Evolutionary conservation across 208 protist genomes (phyloP).

Genomic region (Trypanosoma congolense): DNA sequence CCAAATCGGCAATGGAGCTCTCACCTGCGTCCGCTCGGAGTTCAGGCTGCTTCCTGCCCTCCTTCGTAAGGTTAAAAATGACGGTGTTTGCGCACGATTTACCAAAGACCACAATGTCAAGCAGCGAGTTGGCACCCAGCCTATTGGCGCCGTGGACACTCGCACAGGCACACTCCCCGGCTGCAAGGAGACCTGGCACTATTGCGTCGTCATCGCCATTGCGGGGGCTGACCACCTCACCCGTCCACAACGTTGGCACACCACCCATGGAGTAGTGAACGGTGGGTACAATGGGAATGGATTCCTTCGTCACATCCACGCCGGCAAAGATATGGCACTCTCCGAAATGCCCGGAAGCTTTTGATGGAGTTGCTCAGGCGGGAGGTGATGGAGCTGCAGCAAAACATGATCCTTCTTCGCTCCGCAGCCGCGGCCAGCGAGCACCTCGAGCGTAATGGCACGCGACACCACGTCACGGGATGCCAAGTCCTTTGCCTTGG

Average conservation of each 20-base stretch:
- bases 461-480: conserved; percentile 99
- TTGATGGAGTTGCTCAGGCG: conserved; percentile 92
- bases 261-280: conserved; percentile 99
- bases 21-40: conserved; percentile 88
- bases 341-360: conserved; percentile 98
- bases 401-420: conserved; percentile 97
- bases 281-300: conserved; percentile 98
- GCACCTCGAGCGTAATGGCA: conserved; percentile 98
- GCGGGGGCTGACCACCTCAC: conserved; percentile 86
- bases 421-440: conserved; percentile 89
- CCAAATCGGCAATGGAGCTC: conserved; percentile 93
- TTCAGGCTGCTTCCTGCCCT: conserved; percentile 80
- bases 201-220: conserved; percentile 91
- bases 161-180: conserved; percentile 97
- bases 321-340: conserved; percentile 99
- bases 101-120: conserved; percentile 99
- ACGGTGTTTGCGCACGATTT: conserved; percentile 94
- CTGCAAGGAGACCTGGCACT: conserved; percentile 96
- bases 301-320: conserved; percentile 99
- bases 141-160: conserved; percentile 99
- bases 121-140: conserved; percentile 98
- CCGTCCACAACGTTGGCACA: conserved; percentile 89
- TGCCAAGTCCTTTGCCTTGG: conserved; percentile 98
- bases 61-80: conserved; percentile 91
- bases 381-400: conserved; percentile 97